Evolutionary conservation across 2,329 filamentous ascomycete genomes (phyloP).

Genomic region (Dactylellina leptospora): DNA sequence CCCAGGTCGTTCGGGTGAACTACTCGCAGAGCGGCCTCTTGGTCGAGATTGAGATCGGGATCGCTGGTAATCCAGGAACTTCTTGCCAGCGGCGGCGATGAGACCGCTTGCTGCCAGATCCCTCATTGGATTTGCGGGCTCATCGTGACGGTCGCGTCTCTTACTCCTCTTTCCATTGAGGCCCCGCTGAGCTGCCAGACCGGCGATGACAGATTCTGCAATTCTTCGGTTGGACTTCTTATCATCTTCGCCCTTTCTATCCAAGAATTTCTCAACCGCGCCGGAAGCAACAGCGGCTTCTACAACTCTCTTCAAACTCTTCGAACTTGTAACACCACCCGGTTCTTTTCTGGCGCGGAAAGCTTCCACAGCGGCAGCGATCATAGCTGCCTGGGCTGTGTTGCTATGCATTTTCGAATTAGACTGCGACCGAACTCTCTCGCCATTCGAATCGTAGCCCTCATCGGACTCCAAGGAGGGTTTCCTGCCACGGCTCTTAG

Average conservation of each 20-base stretch:
- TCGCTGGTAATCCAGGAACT: conserved; percentile 48
- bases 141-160: conserved; percentile 23
- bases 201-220: conserved; percentile 41
- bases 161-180: conserved; percentile 30
- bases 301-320: conserved; percentile 39
- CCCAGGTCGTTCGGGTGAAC: conserved; percentile 42
- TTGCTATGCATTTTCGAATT: conserved; percentile 19
- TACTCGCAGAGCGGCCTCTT: conserved; percentile 16
- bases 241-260: conserved; percentile 38
- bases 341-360: conserved; percentile 50
- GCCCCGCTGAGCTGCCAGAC: conserved; percentile 40
- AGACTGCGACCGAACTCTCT: conserved; percentile 24
- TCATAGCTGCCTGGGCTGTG: conserved; percentile 44
- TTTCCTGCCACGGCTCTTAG: conserved; percentile 32
- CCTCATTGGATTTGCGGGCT: conserved; percentile 17
- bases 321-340: conserved; percentile 45
- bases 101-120: conserved; percentile 38
- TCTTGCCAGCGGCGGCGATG: conserved; percentile 45
- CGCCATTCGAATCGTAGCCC: conserved; percentile 46
- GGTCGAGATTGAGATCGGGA: conserved; percentile 39
- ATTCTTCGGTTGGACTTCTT: conserved; percentile 39
- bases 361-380: conserved; percentile 41
- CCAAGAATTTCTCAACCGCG: conserved; percentile 41
- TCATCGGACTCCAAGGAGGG: conserved; percentile 30
- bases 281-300: conserved; percentile 46